Evolutionary conservation across 176 grass and related monocot species (phyloP).

Genomic region (Juncus effusus): DNA sequence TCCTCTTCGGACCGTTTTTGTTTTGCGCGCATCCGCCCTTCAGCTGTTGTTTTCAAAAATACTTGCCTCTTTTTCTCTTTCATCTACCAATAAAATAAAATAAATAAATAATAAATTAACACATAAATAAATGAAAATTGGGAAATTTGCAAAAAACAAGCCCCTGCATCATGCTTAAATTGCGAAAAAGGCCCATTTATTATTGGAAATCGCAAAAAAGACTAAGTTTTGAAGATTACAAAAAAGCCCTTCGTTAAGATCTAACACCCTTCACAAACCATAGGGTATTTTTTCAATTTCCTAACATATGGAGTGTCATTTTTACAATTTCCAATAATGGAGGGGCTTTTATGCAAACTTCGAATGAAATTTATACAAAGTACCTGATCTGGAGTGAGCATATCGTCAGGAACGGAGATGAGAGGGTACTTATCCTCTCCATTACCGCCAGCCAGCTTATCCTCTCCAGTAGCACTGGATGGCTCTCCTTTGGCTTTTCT

Average conservation of each 20-base stretch:
- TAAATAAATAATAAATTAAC: conserved; percentile 10
- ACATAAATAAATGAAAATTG: not conserved
- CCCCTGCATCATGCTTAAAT: not conserved
- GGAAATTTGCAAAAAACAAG: not conserved
- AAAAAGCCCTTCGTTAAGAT: too few species aligned
- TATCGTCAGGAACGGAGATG: conserved; percentile 71
- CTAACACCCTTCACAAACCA: too few species aligned
- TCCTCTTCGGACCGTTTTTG: conserved; percentile 78
- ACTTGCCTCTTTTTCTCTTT: conserved; percentile 96
- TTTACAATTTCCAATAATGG: too few species aligned
- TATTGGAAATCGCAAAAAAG: too few species aligned
- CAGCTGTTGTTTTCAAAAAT: conserved; percentile 88
- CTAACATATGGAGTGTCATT: too few species aligned
- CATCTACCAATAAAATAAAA: conserved; percentile 43
- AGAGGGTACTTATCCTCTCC: conserved; percentile 79
- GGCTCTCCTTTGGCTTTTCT: conserved; percentile 91
- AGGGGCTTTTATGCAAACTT: not conserved
- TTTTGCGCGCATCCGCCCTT: conserved; percentile 77
- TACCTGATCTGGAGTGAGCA: conserved; percentile 78
- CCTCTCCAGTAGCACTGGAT: conserved; percentile 50
- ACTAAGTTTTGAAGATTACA: too few species aligned
- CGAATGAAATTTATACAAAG: conserved; percentile 8
- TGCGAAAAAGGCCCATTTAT: too few species aligned
- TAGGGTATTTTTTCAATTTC: too few species aligned
- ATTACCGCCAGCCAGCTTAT: conserved; percentile 37